Conservation (phyloP, 495 filamentous ascomycete genomes). For the Neurospora sp. region DNA sequence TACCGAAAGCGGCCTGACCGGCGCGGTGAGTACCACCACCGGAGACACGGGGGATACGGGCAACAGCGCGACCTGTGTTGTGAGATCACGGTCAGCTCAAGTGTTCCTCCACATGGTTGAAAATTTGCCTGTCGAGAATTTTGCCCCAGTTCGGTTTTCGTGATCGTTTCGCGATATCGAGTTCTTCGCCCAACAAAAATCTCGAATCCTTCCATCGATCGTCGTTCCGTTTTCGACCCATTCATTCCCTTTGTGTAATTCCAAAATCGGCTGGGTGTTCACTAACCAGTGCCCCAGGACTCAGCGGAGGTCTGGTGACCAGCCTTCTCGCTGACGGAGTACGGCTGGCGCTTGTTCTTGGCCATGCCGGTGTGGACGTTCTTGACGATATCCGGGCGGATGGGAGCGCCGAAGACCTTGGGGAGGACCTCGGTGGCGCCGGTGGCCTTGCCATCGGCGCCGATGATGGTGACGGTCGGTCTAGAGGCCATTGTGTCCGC, state of each 20-base stretch:
- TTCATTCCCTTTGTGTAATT: constrained; percentile 1
- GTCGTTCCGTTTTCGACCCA: not conserved
- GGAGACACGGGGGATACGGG: constrained; percentile 99
- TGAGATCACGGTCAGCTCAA: constrained; percentile 15
- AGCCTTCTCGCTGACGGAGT: constrained; percentile 99
- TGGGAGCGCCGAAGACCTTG: constrained; percentile 87
- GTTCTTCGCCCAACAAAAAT: not conserved
- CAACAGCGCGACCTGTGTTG: constrained; percentile 82
- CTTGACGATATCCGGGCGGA: constrained; percentile 98
- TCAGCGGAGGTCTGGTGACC: constrained; percentile 99
- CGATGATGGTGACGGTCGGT: constrained; percentile 90
- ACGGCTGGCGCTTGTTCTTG: constrained; percentile 99
- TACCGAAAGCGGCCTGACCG: constrained; percentile 99
- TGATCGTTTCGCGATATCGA: not conserved
- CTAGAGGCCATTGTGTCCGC: constrained; percentile 72
- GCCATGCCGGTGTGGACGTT: constrained; percentile 98
- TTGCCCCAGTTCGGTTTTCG: not conserved
- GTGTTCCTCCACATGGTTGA: not conserved
- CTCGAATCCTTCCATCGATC: not conserved
- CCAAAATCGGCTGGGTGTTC: constrained; percentile 7
- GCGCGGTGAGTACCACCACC: constrained; percentile 99
- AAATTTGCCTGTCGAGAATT: not conserved
- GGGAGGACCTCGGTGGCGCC: constrained; percentile 82
- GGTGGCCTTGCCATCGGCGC: constrained; percentile 82
- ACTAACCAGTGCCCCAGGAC: constrained; percentile 99